Base-by-base conservation (phyloP, 2,329 filamentous ascomycete species). In the Massarina eburnea region DNA sequence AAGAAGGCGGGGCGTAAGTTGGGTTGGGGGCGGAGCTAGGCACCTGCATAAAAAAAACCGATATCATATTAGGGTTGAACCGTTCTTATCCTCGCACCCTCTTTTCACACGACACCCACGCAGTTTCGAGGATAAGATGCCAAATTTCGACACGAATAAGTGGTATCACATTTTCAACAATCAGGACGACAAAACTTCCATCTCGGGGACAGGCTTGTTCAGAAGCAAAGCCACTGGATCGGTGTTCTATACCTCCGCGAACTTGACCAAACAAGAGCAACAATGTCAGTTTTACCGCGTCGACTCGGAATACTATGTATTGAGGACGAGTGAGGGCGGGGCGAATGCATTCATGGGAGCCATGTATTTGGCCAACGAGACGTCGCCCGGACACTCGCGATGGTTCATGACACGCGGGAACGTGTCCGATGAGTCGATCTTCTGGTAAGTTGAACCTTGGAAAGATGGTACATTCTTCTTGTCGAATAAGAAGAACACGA, bases 221-320 rank as follows among this genome's bases (percentile, higher is more conserved):
- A 27, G 30, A 3, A 48, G 51, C 42, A 37, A 27, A 21, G 47
- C 43, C 17, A 38, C 10, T 12, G 57, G 56, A 5, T 37, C 55
- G 0, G 49, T 54, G 3, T 58, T 53, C 29, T 49, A 56, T 42
- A 45, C 48, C 14, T 17, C 35, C 1, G 47, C 42, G 4, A 45
- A 57, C 21, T n/a, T 27, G 9, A 33, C 32, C 10, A 14, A 46
- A 4, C 9, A 15, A 2, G 38, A 29, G 0, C 44, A 58, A 18
- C 44, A 43, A 33, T 65, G 61, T 60, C 60, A 63, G 20, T 39
- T 63, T 7, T 43, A 51, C 34, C 33, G 55, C 24, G 24, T 53
- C 27, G 51, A 49, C 29, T 27, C 43, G 12, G 56, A 52, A 14
- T 55, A 48, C 12, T 62, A 56, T 40, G 52, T 54, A 3, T 22